Evolutionary conservation across 331 rosid species (phyloP), one percentile per base, ranked within the genome.

Genomic region (Cydonia oblonga): DNA sequence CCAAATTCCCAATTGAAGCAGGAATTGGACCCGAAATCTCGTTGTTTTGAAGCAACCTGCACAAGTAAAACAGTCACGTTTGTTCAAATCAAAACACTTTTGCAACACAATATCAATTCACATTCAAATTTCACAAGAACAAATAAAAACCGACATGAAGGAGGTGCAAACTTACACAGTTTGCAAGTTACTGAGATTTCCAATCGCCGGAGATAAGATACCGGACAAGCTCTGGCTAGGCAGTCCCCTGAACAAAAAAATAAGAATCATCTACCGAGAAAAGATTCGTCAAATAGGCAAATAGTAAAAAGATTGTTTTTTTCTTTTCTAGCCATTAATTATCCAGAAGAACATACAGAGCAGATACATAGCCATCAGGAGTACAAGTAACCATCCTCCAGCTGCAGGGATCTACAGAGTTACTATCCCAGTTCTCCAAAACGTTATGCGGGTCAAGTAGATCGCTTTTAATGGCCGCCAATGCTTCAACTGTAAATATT

Each of bases 341-440:
- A 20, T 66, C 13, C 42, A 56, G 33, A 68, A 71, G 58, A 81
- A 89, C 92, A 83, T 83, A 95, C 99, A 95, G 82, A 82, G 86
- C 92, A 76, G 92, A 90, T 69, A 95, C 99, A 23, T 66, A 91
- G 74, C 96, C 96, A 82, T 95, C 99, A n/a, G 83, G 0, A 46
- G 89, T 74, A 79, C 99, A 95, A 51, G 97, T 91, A 59, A 95
- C 90, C 99, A 95, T 95, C 83, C 99, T 90, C 99, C 99, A 95
- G 81, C 99, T 90, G 81, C 99, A 95, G 58, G 99, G 99, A 88
- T 95, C 99, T 52, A 95, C 99, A 66, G 97, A 95, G 80, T 79
- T 89, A 22, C 76, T 82, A 84, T 95, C 99, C 99, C 99, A 95
- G 81, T 72, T 86, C 81, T 95, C 99, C 87, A 95, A 73, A 58